Conservation (phyloP, 192 early-diverging fungal species). For the Coemansia sp. region DNA sequence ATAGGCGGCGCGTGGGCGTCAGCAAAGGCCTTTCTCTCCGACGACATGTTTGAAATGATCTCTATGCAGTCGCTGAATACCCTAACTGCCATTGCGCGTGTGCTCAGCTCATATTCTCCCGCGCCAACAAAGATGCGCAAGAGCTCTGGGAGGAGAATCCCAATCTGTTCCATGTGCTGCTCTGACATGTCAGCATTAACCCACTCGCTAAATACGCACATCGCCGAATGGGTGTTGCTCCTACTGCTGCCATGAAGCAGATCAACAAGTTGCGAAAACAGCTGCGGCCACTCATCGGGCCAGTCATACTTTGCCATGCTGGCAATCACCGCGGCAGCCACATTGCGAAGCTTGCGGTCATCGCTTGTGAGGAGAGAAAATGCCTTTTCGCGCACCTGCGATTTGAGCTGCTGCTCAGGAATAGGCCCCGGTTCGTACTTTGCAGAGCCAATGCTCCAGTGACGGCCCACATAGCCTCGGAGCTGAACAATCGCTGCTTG, state of each 20-base stretch:
- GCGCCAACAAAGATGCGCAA: slow-evolving; percentile 66
- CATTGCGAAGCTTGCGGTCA: slow-evolving; percentile 39
- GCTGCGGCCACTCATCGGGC: slow-evolving; percentile 90
- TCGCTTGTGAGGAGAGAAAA: slow-evolving; percentile 39
- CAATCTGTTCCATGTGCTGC: slow-evolving; percentile 79
- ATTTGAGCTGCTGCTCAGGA: slow-evolving; percentile 42
- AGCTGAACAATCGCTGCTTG: slow-evolving; percentile 71
- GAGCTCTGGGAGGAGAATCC: slow-evolving; percentile 82
- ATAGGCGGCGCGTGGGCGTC: slow-evolving; percentile 73
- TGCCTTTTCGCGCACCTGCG: slow-evolving; percentile 41
- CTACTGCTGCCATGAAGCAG: slow-evolving; percentile 61
- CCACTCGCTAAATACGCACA: slow-evolving; percentile 83
- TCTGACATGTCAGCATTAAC: slow-evolving; percentile 84
- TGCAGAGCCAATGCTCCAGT: slow-evolving; percentile 70
- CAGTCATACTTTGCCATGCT: slow-evolving; percentile 91
- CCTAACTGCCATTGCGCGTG: slow-evolving; percentile 71
- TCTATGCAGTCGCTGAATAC: slow-evolving; percentile 86
- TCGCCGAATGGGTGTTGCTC: slow-evolving; percentile 81
- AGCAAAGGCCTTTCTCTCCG: slow-evolving; percentile 69
- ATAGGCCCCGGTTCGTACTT: slow-evolving; percentile 51
- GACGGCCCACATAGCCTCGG: slow-evolving; percentile 70
- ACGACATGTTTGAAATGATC: slow-evolving; percentile 78
- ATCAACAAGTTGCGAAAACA: slow-evolving; percentile 74
- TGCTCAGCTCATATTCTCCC: slow-evolving; percentile 33
- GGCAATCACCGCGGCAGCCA: slow-evolving; percentile 74